Percentiles rank a stretch among this genome's conserved stretches.
Conservation (phyloP, 805 yeast genomes). For the Teunomyces funiuensis region DNA sequence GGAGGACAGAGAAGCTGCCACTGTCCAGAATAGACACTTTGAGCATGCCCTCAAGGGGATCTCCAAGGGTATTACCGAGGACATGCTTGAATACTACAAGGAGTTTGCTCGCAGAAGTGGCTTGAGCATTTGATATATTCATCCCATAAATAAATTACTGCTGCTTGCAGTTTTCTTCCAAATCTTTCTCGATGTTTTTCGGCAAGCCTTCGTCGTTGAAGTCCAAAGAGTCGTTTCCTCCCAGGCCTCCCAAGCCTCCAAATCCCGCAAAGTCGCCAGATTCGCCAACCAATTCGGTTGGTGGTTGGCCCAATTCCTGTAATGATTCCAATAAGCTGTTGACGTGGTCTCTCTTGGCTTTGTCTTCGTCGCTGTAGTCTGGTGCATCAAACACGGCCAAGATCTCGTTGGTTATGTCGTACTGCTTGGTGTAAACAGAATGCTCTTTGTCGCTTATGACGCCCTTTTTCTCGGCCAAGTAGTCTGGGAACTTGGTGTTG, state of each 20-base stretch:
- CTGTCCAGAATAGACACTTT: conserved; percentile 67
- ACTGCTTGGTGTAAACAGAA: conserved; percentile 60
- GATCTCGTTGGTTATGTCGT: conserved; percentile 57
- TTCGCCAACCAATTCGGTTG: conserved; percentile 68
- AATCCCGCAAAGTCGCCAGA: conserved; percentile 47
- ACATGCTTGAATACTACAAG: conserved; percentile 76
- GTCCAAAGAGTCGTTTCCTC: conserved; percentile 37
- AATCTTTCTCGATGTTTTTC: conserved; percentile 48
- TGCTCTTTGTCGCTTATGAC: conserved; percentile 47
- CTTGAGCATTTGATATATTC: conserved; percentile 11
- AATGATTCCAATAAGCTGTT: conserved; percentile 61
- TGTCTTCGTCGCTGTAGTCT: conserved; percentile 54
- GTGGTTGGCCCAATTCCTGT: conserved; percentile 80
- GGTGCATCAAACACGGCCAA: conserved; percentile 66
- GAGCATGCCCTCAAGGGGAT: conserved; percentile 66
- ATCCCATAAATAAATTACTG: conserved; percentile 8
- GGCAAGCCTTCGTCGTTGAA: conserved; percentile 56
- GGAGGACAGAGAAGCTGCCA: conserved; percentile 58
- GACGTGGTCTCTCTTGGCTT: conserved; percentile 48
- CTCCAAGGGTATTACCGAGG: conserved; percentile 77
- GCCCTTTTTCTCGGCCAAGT: conserved; percentile 57
- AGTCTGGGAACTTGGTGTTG: conserved; percentile 67
- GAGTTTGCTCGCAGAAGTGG: conserved; percentile 49
- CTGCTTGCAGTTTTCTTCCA: conserved; percentile 60
- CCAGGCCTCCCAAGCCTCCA: conserved; percentile 41